Evolutionary conservation across 495 filamentous ascomycete genomes (phyloP).

Genomic region (Xeromyces bisporus): DNA sequence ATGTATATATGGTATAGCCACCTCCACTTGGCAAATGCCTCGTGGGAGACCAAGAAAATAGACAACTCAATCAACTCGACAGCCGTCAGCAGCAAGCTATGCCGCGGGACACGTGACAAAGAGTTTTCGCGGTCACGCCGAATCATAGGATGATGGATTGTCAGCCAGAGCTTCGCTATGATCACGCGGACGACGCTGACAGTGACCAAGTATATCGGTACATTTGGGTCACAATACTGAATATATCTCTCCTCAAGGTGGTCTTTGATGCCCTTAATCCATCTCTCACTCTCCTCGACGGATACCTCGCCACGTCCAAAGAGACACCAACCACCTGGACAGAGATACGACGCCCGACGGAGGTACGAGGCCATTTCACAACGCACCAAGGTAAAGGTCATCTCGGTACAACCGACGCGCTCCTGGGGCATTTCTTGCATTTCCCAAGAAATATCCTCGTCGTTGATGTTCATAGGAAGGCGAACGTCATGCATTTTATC

Average conservation of each 20-base stretch:
- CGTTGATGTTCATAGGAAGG: constrained; percentile 65
- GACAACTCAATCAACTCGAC: constrained; percentile 64
- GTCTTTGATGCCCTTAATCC: constrained; percentile 45
- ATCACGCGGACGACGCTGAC: constrained; percentile 52
- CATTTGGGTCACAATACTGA: constrained; percentile 37
- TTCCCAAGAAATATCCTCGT: constrained; percentile 52
- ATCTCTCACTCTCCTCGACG: constrained; percentile 37
- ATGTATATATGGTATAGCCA: constrained; percentile 75
- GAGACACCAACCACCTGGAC: constrained; percentile 10
- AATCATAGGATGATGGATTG: constrained; percentile 42
- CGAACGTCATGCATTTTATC: constrained; percentile 56
- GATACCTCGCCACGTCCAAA: constrained; percentile 10
- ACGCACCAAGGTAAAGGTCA: constrained; percentile 60
- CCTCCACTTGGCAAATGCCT: constrained; percentile 46
- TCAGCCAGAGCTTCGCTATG: constrained; percentile 50
- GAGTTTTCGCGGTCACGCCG: constrained; percentile 15
- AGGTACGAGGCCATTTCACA: constrained; percentile 39
- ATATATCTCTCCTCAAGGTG: constrained; percentile 46
- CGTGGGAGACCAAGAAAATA: constrained; percentile 42
- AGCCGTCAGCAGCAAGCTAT: constrained; percentile 56
- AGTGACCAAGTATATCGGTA: constrained; percentile 53
- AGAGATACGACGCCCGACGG: constrained; percentile 23
- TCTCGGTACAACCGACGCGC: constrained; percentile 51
- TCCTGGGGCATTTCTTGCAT: constrained; percentile 42
- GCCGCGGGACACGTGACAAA: constrained; percentile 41